Evolutionary conservation across 1,284 basidiomycete genomes (phyloP).

Genomic region (Fomitiporia mediterranea): DNA sequence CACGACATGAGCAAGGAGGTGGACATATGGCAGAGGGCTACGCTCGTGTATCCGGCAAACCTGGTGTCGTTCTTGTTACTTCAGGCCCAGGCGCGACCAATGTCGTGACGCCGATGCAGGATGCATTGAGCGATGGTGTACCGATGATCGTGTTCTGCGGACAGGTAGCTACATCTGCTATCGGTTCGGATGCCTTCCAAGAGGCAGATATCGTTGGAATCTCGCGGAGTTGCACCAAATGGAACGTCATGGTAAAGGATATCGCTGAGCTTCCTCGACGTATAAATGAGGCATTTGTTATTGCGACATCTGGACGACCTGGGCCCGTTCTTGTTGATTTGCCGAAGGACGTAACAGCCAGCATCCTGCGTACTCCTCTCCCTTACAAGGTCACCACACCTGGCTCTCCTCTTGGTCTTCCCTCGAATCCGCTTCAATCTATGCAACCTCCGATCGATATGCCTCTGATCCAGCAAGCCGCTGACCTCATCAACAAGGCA

Average conservation of each 20-base stretch:
- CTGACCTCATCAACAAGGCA: conserved; percentile 87
- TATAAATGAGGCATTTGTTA: conserved; percentile 99
- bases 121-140: conserved; percentile 92
- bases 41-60: conserved; percentile 95
- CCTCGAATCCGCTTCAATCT: conserved; percentile 65
- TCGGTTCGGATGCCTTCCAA: conserved; percentile 97
- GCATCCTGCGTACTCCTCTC: conserved; percentile 81
- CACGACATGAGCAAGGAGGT: conserved; percentile 95
- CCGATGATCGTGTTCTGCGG: conserved; percentile 96
- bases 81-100: conserved; percentile 98
- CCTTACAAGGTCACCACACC: conserved; percentile 88
- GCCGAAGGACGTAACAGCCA: conserved; percentile 96
- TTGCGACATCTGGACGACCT: conserved; percentile 93
- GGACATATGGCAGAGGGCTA: conserved; percentile 99
- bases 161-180: conserved; percentile 97
- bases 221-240: conserved; percentile 95
- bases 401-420: conserved; percentile 73
- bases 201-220: conserved; percentile 97
- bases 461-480: conserved; percentile 75
- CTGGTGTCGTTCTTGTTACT: conserved; percentile 96
- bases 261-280: conserved; percentile 90
- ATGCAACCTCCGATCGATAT: conserved; percentile 59
- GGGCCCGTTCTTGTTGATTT: conserved; percentile 97
- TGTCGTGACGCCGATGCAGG: conserved; percentile 97
- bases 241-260: conserved; percentile 99